Evolutionary conservation across 2,329 filamentous ascomycete species (phyloP).

Genomic region (Penicillium concentricum): DNA sequence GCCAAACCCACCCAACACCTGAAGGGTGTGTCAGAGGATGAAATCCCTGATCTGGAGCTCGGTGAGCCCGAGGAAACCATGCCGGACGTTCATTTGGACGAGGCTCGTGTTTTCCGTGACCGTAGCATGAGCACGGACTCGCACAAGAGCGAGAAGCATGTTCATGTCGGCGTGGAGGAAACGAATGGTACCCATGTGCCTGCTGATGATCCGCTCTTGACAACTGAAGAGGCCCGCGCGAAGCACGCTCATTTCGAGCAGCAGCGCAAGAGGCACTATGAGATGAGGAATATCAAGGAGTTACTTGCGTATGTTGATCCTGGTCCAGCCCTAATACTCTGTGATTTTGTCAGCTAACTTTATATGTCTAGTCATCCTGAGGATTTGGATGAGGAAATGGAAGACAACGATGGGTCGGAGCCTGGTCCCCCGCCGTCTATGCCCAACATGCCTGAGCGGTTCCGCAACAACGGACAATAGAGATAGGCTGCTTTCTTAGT

Average conservation of each 20-base stretch:
- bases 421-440: constrained; percentile 29
- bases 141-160: constrained; percentile 64
- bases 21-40: constrained; percentile 58
- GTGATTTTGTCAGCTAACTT: constrained; percentile 7
- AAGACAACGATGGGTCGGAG: constrained; percentile 44
- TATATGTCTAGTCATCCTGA: constrained; percentile 57
- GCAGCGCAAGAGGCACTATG: constrained; percentile 93
- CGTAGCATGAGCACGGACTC: constrained; percentile 43
- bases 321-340: not conserved
- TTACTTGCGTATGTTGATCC: constrained; percentile 66
- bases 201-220: constrained; percentile 52
- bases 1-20: constrained; percentile 38
- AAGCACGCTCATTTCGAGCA: constrained; percentile 92
- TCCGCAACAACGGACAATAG: constrained; percentile 27
- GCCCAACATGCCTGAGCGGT: constrained; percentile 34
- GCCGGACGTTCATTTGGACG: constrained; percentile 37
- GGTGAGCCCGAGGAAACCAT: constrained; percentile 84
- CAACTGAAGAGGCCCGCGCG: constrained; percentile 71
- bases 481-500: not conserved
- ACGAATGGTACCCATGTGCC: constrained; percentile 37
- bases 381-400: constrained; percentile 57
- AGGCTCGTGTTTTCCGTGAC: constrained; percentile 46
- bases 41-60: constrained; percentile 88
- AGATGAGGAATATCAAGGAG: constrained; percentile 93
- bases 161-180: constrained; percentile 65